Evolutionary conservation across 768 basidiomycete species (phyloP).

Genomic region (Sporobolomyces roseus): DNA sequence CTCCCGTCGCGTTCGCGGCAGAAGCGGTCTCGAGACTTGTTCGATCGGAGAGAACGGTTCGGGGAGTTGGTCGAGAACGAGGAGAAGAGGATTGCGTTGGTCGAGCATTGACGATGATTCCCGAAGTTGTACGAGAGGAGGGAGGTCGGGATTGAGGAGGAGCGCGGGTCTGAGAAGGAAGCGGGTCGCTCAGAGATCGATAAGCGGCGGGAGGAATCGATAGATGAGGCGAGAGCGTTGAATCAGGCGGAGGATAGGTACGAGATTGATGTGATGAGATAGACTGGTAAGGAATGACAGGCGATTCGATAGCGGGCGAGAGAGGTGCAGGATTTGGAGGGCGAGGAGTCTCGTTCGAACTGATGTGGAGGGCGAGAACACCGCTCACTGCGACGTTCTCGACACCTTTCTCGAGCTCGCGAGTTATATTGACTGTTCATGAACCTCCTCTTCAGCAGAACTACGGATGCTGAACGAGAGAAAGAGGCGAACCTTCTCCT

Average conservation of each 20-base stretch:
- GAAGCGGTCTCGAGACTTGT: neutral
- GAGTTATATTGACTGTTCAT: conserved; percentile 2
- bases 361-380: conserved; percentile 10
- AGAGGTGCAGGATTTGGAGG: neutral
- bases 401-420: conserved; percentile 28
- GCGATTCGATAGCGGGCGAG: neutral
- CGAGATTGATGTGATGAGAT: no score
- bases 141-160: neutral
- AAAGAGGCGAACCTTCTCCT: conserved; percentile 10
- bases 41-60: neutral
- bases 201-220: neutral
- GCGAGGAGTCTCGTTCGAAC: conserved; percentile 1
- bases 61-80: neutral
- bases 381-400: conserved; percentile 39
- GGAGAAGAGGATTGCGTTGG: neutral
- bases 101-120: neutral
- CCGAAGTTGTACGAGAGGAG: neutral
- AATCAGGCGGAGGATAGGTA: no score
- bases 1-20: neutral
- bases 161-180: neutral
- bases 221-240: neutral
- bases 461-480: neutral
- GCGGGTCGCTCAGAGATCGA: no score
- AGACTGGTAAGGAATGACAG: neutral
- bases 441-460: no score